Conservation (phyloP, 2,329 filamentous ascomycete genomes). For the Tolypocladium endophyticum region DNA sequence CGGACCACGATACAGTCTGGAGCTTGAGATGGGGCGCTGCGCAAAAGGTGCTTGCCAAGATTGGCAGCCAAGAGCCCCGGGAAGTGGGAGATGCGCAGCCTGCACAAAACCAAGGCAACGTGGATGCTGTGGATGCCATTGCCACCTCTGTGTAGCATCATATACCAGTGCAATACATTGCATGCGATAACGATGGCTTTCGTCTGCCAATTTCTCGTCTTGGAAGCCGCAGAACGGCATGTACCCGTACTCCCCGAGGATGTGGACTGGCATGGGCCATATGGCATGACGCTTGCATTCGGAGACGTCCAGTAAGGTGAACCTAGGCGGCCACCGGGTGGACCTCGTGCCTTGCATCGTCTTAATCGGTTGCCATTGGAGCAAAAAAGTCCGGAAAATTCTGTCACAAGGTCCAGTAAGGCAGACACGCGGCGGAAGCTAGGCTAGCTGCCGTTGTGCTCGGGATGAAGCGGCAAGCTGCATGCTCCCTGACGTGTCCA, state of each 20-base stretch:
- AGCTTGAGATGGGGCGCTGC: conserved; percentile 7
- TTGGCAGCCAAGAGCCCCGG: neutral
- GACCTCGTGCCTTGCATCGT: neutral
- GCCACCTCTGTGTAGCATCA: neutral
- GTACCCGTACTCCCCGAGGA: neutral
- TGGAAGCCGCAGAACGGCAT: neutral
- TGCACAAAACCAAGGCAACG: neutral
- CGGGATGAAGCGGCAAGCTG: neutral
- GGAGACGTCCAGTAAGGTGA: neutral
- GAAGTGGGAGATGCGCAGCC: neutral
- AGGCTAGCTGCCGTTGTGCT: neutral
- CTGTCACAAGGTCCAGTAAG: neutral
- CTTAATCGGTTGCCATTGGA: neutral
- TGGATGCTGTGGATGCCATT: neutral
- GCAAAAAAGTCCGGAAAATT: neutral
- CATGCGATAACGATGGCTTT: neutral
- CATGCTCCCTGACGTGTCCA: neutral
- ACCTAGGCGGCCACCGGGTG: neutral
- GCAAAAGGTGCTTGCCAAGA: conserved; percentile 9
- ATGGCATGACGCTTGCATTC: neutral
- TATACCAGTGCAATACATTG: neutral
- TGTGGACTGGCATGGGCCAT: neutral
- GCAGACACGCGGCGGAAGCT: neutral
- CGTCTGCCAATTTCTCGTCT: neutral
- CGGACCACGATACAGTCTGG: conserved; percentile 18